These are phyloP conservation scores for Exophiala viscosa DNA, from an alignment of 2,329 filamentous ascomycete species.

Conservation along the genomic window DNA sequence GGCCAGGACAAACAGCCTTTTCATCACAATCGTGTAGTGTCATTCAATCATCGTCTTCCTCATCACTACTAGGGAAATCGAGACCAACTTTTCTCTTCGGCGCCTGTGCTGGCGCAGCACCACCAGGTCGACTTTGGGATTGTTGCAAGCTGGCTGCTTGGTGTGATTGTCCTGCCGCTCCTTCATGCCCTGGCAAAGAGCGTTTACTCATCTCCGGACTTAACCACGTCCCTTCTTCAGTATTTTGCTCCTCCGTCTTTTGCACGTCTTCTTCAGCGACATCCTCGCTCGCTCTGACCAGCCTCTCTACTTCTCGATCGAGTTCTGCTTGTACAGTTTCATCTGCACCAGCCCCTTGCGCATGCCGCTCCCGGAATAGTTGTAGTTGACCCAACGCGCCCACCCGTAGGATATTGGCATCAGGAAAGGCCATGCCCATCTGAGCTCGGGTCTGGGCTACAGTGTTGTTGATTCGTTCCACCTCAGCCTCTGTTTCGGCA, in stretches of 20 bases:
- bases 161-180: not conserved
- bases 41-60: slow-evolving; percentile 42
- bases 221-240: slow-evolving; percentile 34
- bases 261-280: slow-evolving; percentile 43
- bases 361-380: slow-evolving; percentile 49
- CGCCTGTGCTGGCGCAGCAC: not conserved
- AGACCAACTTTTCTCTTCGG: slow-evolving; percentile 38
- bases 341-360: slow-evolving; percentile 45
- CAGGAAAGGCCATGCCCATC: slow-evolving; percentile 44
- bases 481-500: slow-evolving; percentile 15
- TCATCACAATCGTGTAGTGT: not conserved
- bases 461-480: slow-evolving; percentile 34
- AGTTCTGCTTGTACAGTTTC: slow-evolving; percentile 44
- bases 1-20: too few species aligned
- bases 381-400: slow-evolving; percentile 46
- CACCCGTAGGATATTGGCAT: slow-evolving; percentile 43
- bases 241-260: slow-evolving; percentile 37
- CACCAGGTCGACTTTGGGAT: not conserved
- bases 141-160: not conserved
- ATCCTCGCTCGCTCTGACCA: slow-evolving; percentile 52
- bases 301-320: slow-evolving; percentile 41
- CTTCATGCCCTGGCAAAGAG: slow-evolving; percentile 8
- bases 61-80: slow-evolving; percentile 45
- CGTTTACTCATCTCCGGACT: slow-evolving; percentile 29
- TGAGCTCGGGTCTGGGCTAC: slow-evolving; percentile 35